Base-by-base conservation (phyloP, 805 yeast genomes). In the Kodamaea kaohsiungensis region DNA sequence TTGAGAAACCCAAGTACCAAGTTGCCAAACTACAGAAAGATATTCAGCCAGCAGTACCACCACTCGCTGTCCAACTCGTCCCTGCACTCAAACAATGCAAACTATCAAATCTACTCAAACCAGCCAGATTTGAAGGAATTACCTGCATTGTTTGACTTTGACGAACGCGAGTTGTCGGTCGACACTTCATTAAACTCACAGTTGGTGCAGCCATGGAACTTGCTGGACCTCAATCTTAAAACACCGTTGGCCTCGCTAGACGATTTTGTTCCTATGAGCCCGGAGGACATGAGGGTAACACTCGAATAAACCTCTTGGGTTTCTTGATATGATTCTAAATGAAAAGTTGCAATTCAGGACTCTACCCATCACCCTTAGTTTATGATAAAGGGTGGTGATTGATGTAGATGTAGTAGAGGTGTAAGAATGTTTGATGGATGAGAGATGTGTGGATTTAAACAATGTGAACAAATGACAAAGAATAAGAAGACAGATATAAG, bases 101-200 rank as follows among this genome's bases (percentile, higher is more conserved):
- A 73, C 60, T 66, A 76, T 57, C 79, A 76, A 54, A 64, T 73
- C 49, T 73, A 69, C 53, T 65, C 69, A 6, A 59, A 60, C 51
- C 78, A 76, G 54, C 78, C 78, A 1, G 80, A 76, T 56, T 61
- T 71, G 39, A 66, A 71, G 48, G 68, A 72, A 10, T 70, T 81
- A 59, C 85, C 86, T 0, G 79, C 73, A 48, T 67, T 82, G 56
- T 78, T 81, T 59, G 84, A 81, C 65, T 82, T 81, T 55, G 75
- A 76, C 52, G 78, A 72, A 46, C 70, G 85, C 37, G 86, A 82
- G 64, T 71, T 82, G 58, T 73, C 80, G 45, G 75, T 77, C 48
- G 66, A 71, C 35, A 79, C 84, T 1, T 55, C 67, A 2, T 63
- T 78, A 53, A 75, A 76, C 58, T 52, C 62, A 38, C 58, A 62